Evolutionary conservation across 2,329 filamentous ascomycete species (phyloP).

Genomic region (Fusarium foetens): DNA sequence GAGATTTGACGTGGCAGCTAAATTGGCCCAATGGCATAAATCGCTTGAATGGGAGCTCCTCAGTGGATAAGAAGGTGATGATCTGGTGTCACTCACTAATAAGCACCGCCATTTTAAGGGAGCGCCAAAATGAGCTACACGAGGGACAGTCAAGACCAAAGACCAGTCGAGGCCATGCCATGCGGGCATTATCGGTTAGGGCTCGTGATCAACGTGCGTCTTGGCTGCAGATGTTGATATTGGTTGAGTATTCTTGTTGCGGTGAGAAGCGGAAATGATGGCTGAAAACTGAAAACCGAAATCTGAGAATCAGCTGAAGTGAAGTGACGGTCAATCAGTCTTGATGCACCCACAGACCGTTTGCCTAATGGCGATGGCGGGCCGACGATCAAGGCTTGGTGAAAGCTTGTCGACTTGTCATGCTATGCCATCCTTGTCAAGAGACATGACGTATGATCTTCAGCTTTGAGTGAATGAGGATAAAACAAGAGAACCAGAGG

Average conservation of each 20-base stretch:
- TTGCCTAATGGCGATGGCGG: not conserved
- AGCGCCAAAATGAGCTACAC: not conserved
- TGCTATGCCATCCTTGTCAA: conserved; percentile 7
- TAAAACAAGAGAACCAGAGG: conserved; percentile 8
- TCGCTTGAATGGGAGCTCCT: not conserved
- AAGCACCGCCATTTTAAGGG: not conserved
- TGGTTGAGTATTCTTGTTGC: conserved; percentile 16
- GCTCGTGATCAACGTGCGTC: conserved; percentile 19
- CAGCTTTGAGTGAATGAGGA: conserved; percentile 2
- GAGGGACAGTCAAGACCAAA: not conserved
- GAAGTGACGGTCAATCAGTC: not conserved
- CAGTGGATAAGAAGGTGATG: not conserved
- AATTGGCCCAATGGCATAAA: conserved; percentile 1
- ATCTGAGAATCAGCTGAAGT: not conserved
- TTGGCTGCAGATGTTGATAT: conserved; percentile 23
- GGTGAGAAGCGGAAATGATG: conserved; percentile 19
- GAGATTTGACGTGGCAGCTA: conserved; percentile 18
- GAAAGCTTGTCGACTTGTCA: conserved; percentile 22
- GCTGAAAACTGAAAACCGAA: not conserved
- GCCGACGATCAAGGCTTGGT: conserved; percentile 25
- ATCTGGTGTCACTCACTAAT: not conserved
- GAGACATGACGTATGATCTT: conserved; percentile 28
- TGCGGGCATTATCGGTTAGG: conserved; percentile 18
- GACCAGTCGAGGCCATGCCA: conserved; percentile 16
- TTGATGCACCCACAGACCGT: not conserved